A percentile compares a stretch with the other conserved stretches of the same genome.
phyloP scores from a whole-genome alignment of 805 yeast genomes.

The Yarrowia yakushimensis region DNA sequence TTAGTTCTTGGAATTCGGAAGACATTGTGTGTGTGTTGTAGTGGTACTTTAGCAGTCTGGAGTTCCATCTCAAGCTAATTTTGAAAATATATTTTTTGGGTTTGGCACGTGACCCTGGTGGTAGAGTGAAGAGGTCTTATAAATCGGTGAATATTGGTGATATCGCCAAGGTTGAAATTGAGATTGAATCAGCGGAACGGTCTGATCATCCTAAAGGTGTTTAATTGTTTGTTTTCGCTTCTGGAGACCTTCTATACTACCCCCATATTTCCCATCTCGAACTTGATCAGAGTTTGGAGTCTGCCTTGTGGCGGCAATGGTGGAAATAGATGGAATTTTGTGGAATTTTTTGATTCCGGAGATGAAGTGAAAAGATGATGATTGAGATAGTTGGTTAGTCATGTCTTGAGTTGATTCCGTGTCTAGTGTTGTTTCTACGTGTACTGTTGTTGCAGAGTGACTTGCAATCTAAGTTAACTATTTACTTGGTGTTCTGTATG shows the following conservation, averaged over 20 bases:
- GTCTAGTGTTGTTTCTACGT: too few species aligned
- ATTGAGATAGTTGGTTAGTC: too few species aligned
- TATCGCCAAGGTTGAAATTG: too few species aligned
- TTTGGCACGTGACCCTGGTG: neutral
- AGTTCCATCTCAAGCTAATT: constrained; percentile 38
- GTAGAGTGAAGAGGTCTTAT: too few species aligned
- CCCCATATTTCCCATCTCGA: neutral
- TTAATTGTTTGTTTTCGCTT: too few species aligned
- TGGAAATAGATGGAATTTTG: neutral
- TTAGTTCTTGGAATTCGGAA: constrained; percentile 45
- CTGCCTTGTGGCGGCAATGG: neutral
- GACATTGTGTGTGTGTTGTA: neutral
- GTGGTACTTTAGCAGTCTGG: constrained; percentile 28
- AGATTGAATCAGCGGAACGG: too few species aligned
- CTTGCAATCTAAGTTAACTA: too few species aligned
- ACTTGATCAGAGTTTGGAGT: constrained; percentile 1
- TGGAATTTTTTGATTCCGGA: neutral
- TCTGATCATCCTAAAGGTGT: too few species aligned
- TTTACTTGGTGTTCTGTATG: too few species aligned
- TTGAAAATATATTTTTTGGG: constrained; percentile 14
- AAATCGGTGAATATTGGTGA: neutral
- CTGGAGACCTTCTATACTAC: neutral
- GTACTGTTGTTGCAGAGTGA: too few species aligned
- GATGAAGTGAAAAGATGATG: too few species aligned
- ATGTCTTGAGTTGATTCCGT: too few species aligned